Evolutionary conservation across 2,329 filamentous ascomycete genomes (phyloP).

Genomic region (Coleophoma eucalyptorum): DNA sequence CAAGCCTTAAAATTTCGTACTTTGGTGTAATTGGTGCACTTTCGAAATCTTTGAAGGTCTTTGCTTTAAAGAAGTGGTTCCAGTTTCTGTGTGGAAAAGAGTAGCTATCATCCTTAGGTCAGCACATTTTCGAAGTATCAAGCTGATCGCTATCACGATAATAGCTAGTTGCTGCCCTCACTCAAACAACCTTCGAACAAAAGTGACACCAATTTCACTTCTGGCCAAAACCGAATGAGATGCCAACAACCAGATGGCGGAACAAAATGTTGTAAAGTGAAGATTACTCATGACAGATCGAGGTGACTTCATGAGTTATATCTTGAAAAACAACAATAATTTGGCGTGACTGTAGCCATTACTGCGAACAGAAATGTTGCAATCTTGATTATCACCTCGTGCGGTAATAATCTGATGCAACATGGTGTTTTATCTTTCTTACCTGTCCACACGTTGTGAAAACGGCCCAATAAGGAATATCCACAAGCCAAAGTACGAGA

Average conservation of each 20-base stretch:
- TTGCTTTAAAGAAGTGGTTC: conserved; percentile 35
- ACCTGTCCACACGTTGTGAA: no score
- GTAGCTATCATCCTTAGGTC: conserved; percentile 19
- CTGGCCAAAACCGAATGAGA: background rate
- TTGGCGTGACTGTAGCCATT: background rate
- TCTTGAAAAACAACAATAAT: conserved; percentile 3
- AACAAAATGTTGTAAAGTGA: conserved; percentile 2
- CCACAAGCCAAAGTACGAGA: no score
- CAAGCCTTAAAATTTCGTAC: conserved; percentile 14
- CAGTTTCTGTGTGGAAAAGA: conserved; percentile 22
- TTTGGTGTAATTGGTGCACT: conserved; percentile 29
- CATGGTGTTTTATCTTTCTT: no score
- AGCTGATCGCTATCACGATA: background rate
- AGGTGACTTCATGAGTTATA: conserved; percentile 6
- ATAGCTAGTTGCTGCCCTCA: background rate
- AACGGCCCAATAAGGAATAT: no score
- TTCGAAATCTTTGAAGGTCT: conserved; percentile 36
- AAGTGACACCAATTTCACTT: background rate
- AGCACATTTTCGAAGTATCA: conserved; percentile 19
- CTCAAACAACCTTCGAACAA: background rate
- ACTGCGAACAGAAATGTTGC: background rate
- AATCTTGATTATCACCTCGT: background rate
- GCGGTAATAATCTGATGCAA: no score
- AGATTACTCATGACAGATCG: background rate
- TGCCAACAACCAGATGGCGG: background rate